A percentile compares a stretch with the other conserved stretches of the same genome.
These are phyloP conservation scores for Trichopus zeylanicus DNA, from an alignment of 116 monocot species.

Conservation along the genomic window DNA sequence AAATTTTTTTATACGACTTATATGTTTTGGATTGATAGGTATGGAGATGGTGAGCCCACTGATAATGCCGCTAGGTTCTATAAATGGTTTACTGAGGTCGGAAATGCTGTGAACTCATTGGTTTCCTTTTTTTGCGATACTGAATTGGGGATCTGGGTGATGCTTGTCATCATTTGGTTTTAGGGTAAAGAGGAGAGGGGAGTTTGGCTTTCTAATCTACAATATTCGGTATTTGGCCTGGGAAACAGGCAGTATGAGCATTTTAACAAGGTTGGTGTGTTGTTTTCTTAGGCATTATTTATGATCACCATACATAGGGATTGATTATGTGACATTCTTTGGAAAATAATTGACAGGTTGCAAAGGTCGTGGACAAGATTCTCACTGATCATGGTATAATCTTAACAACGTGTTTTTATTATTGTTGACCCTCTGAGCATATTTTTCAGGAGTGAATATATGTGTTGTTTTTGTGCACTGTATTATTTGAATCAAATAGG, in stretches of 20 bases:
- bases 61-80: constrained; percentile 95
- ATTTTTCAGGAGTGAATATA: no score
- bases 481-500: no score
- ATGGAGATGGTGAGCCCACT: constrained; percentile 97
- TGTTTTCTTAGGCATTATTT: not conserved
- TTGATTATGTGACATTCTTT: not conserved
- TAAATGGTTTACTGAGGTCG: constrained; percentile 94
- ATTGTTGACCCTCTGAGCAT: not conserved
- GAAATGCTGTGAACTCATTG: not conserved
- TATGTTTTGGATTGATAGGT: constrained; percentile 27
- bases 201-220: constrained; percentile 53
- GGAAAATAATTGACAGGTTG: constrained; percentile 22
- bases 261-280: constrained; percentile 72
- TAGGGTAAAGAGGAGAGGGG: constrained; percentile 76
- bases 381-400: constrained; percentile 34
- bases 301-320: not conserved
- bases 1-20: not conserved
- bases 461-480: no score
- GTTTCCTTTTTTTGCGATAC: not conserved
- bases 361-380: constrained; percentile 48
- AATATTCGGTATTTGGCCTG: constrained; percentile 81
- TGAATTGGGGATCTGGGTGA: not conserved
- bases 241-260: constrained; percentile 97
- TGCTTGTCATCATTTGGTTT: not conserved
- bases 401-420: not conserved